Conservation (phyloP, 2,329 filamentous ascomycete genomes). For the Daldinia sp. region DNA sequence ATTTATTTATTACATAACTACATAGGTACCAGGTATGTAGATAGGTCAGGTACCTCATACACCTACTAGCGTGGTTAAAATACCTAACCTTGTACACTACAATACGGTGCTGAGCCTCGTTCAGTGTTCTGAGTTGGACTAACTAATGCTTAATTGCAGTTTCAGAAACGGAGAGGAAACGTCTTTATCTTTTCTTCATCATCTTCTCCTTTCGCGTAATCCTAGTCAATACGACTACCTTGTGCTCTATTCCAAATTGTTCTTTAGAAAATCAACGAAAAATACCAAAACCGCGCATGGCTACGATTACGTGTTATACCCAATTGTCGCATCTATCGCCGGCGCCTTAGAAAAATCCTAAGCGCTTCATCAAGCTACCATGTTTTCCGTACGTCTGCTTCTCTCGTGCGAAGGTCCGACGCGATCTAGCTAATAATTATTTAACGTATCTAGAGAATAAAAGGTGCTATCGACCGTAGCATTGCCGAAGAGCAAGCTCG, state of each 20-base stretch:
- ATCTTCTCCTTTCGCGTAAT: not conserved
- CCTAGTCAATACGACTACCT: not conserved
- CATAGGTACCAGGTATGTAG: no score
- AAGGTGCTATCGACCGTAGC: conserved; percentile 83
- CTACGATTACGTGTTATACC: conserved; percentile 2
- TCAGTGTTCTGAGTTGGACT: not conserved
- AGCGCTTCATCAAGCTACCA: conserved; percentile 30
- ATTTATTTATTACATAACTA: no score
- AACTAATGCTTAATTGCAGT: not conserved
- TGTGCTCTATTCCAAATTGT: not conserved
- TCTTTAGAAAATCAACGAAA: not conserved
- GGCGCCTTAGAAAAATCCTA: conserved; percentile 13
- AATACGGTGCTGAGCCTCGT: not conserved
- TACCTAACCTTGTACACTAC: not conserved
- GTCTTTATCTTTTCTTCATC: not conserved
- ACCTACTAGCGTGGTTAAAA: no score
- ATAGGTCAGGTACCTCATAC: no score
- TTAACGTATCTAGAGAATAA: conserved; percentile 69
- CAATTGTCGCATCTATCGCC: conserved; percentile 25
- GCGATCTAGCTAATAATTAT: conserved; percentile 13
- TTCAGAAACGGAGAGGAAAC: not conserved
- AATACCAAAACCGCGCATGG: conserved; percentile 23
- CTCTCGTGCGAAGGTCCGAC: not conserved
- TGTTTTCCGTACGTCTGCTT: conserved; percentile 42
- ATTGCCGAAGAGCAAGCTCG: conserved; percentile 93